Base-by-base conservation (phyloP, 805 yeast species). In the Saccharomyces cerevisiae region DNA sequence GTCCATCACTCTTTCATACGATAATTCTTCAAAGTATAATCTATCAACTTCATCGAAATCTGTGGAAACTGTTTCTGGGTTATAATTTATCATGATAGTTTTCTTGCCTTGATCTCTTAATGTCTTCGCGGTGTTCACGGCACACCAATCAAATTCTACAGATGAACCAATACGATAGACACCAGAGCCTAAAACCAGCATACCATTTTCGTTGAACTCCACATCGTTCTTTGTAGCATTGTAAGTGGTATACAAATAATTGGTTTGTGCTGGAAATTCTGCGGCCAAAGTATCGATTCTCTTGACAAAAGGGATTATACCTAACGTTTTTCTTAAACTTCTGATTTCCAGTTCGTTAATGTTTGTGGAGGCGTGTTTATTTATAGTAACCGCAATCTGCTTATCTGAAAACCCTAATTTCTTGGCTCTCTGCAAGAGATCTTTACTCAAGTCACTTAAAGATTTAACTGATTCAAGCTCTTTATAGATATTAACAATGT, bases 111-210 rank as follows among this genome's bases (percentile, higher is more conserved):
- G 78, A 52, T 82, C 86, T 72, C 99, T 84, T 65, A 92, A 82
- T 47, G 97, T 90, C 70, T 97, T 84, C 54, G 96, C 97, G 55
- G 99, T 87, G 59, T 94, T 82, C 59, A 92, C 99, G 53, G 98
- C 99, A 79, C 99, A 92, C 99, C 99, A 92, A 73, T 92, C 99
- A 67, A 92, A 92, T 76, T 94, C 99, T 53, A 92, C 99, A 31
- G 97, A 90, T 1, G 97, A 91, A 56, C 99, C 99, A 71, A 92
- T 92, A 74, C 99, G 83, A 81, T 92, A 92, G 51, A 94, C 99
- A 77, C 99, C 98, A n/a, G 97, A 90, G 53, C 98, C 99, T 64
- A 92, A 79, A 46, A 92, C 98, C 82, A 94, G 77, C 57, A 94
- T 86, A 68, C 98, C 98, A 61, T 87, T 79, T 56, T 92, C 98